A percentile compares a stretch with the other conserved stretches of the same genome.
Evolutionary conservation across 345 rosid species (phyloP).

Genomic region (Eucalyptus regnans): DNA sequence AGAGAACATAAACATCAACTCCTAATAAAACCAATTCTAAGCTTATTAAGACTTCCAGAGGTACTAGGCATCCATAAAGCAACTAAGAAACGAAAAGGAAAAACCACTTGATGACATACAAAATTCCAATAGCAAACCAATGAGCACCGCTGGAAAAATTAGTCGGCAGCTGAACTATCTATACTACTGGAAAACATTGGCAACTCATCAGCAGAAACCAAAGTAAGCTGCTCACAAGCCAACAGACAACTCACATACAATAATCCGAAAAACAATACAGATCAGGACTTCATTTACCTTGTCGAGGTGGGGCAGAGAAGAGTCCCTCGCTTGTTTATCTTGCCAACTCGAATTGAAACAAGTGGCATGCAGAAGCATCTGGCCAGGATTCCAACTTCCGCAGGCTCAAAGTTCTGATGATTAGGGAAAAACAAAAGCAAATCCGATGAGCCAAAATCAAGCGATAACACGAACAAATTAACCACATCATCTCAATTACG

Average conservation of each 20-base stretch:
- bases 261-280: background rate
- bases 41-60: background rate
- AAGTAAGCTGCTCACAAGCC: background rate
- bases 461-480: background rate
- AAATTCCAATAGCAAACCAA: background rate
- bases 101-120: background rate
- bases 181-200: background rate
- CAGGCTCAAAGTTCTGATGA: slow-evolving; percentile 75
- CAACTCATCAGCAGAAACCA: background rate
- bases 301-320: slow-evolving; percentile 47
- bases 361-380: slow-evolving; percentile 94
- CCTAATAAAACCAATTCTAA: background rate
- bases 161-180: background rate
- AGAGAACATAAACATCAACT: background rate
- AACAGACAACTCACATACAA: background rate
- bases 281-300: slow-evolving; percentile 39
- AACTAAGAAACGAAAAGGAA: background rate
- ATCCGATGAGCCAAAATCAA: background rate
- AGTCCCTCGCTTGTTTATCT: slow-evolving; percentile 60
- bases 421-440: background rate
- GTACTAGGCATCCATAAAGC: background rate
- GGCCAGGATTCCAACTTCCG: slow-evolving; percentile 87
- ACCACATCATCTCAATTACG: background rate
- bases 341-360: slow-evolving; percentile 88
- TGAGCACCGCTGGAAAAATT: background rate